Evolutionary conservation across 345 rosid genomes (phyloP).

Genomic region (Combretum micranthum): DNA sequence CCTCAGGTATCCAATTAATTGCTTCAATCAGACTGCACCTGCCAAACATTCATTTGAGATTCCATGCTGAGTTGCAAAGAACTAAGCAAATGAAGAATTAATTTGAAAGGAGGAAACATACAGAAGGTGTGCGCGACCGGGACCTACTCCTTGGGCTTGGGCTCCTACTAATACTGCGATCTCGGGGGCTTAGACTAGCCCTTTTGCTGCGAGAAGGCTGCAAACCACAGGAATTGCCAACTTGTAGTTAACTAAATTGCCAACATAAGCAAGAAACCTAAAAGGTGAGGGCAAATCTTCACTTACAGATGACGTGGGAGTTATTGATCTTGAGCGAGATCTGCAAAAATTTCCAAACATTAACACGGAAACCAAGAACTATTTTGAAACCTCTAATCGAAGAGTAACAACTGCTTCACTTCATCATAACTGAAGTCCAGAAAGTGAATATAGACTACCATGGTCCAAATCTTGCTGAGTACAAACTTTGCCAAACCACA

Average conservation of each 20-base stretch:
- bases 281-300: background rate
- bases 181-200: slow-evolving; percentile 14
- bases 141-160: slow-evolving; percentile 16
- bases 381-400: slow-evolving; percentile 19
- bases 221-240: background rate
- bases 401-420: slow-evolving; percentile 17
- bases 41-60: slow-evolving; percentile 9
- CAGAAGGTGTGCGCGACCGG: slow-evolving; percentile 28
- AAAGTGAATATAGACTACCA: background rate
- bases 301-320: slow-evolving; percentile 66
- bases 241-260: background rate
- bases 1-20: slow-evolving; percentile 6
- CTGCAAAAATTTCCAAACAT: slow-evolving; percentile 43
- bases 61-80: too few relatives aligned
- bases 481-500: too few relatives aligned
- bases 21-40: slow-evolving; percentile 48
- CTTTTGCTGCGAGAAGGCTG: slow-evolving; percentile 23
- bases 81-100: background rate
- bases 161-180: slow-evolving; percentile 13
- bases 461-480: too few relatives aligned
- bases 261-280: background rate
- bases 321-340: slow-evolving; percentile 48
- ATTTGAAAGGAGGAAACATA: slow-evolving; percentile 6
- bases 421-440: slow-evolving; percentile 6
- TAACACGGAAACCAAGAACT: slow-evolving; percentile 14